Percentiles rank a stretch among this genome's conserved stretches.
Evolutionary conservation across 2,329 filamentous ascomycete species (phyloP).

Genomic region (Calycina herbarum): DNA sequence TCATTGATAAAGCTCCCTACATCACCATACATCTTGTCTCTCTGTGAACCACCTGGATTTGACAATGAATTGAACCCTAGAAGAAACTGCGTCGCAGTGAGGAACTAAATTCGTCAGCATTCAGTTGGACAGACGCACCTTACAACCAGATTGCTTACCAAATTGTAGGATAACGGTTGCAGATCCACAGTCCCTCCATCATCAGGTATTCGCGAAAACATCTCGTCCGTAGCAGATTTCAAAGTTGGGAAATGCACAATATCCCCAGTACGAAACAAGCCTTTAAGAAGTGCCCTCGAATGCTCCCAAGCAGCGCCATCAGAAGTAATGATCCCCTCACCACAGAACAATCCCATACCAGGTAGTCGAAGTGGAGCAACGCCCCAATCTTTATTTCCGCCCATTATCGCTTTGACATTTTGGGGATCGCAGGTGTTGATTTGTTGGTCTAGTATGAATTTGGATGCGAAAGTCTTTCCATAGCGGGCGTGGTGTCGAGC

Average conservation of each 20-base stretch:
- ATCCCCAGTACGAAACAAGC: not conserved
- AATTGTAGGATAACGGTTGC: not conserved
- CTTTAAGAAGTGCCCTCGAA: slow-evolving; percentile 4
- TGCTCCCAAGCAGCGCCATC: slow-evolving; percentile 8
- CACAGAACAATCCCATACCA: slow-evolving; percentile 5
- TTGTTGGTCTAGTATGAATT: not conserved
- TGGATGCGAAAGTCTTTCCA: slow-evolving; percentile 1
- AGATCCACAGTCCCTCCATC: slow-evolving; percentile 9
- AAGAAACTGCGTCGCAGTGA: slow-evolving; percentile 7
- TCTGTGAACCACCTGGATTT: slow-evolving; percentile 33
- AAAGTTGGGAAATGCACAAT: slow-evolving; percentile 3
- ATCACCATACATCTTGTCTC: not conserved
- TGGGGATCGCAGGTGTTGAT: not conserved
- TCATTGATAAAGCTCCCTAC: not conserved
- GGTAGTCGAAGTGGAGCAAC: slow-evolving; percentile 7
- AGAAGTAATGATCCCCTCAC: slow-evolving; percentile 3
- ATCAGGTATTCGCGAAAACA: not conserved
- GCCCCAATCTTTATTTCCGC: slow-evolving; percentile 1
- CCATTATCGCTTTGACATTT: not conserved
- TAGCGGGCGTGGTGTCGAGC: not conserved
- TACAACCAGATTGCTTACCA: not conserved
- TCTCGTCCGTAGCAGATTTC: not conserved
- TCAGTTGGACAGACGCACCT: too few species aligned
- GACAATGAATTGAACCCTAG: not conserved
- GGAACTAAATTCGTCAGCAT: not conserved